These are phyloP conservation scores for Trichoderma sp. DNA, from an alignment of 2,329 filamentous ascomycete species.

Conservation along the genomic window DNA sequence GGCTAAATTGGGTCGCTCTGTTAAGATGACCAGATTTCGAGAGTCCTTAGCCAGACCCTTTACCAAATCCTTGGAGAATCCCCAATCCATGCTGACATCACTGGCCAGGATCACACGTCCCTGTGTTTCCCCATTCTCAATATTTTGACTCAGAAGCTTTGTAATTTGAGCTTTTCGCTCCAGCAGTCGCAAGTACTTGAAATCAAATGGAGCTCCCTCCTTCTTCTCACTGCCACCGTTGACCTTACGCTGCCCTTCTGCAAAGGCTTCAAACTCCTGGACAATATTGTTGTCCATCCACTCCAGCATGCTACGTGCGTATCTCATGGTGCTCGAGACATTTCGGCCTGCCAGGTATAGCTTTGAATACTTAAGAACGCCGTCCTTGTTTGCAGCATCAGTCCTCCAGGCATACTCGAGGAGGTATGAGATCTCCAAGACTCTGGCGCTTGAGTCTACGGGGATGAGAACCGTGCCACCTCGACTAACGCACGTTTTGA, in stretches of 20 bases:
- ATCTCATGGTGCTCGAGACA: slow-evolving; percentile 83
- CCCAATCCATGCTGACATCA: slow-evolving; percentile 90
- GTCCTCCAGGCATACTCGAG: slow-evolving; percentile 89
- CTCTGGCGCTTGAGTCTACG: slow-evolving; percentile 91
- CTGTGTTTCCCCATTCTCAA: slow-evolving; percentile 44
- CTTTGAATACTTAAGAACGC: slow-evolving; percentile 54
- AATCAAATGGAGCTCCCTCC: slow-evolving; percentile 78
- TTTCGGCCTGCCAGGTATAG: slow-evolving; percentile 86
- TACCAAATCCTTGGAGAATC: slow-evolving; percentile 82
- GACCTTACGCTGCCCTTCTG: slow-evolving; percentile 51
- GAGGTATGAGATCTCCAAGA: slow-evolving; percentile 88
- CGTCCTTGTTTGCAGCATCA: slow-evolving; percentile 55
- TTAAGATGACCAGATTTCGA: slow-evolving; percentile 83
- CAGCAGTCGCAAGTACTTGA: slow-evolving; percentile 79
- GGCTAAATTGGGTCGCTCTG: slow-evolving; percentile 64
- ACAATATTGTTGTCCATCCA: slow-evolving; percentile 99
- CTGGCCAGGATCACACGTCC: slow-evolving; percentile 86
- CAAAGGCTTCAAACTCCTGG: slow-evolving; percentile 80
- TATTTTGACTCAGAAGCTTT: slow-evolving; percentile 57
- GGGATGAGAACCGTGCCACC: slow-evolving; percentile 93
- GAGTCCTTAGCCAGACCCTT: slow-evolving; percentile 72
- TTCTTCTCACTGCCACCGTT: slow-evolving; percentile 53
- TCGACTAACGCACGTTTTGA: slow-evolving; percentile 73
- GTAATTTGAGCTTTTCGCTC: slow-evolving; percentile 81
- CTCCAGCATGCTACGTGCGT: slow-evolving; percentile 93